Evolutionary conservation across 805 yeast species (phyloP).

Genomic region (Candida railenensis): DNA sequence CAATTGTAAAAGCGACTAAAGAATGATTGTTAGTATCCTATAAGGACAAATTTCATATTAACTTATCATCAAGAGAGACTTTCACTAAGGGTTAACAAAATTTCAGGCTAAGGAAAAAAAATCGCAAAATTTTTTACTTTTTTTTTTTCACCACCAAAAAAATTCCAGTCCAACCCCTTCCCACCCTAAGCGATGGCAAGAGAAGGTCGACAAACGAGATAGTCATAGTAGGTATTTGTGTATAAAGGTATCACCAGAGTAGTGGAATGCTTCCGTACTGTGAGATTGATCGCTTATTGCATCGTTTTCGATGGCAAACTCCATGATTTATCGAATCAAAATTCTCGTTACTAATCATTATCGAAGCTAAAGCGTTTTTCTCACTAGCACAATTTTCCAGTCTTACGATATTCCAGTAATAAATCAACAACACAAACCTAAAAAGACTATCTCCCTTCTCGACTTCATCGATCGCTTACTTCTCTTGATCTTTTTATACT

Average conservation of each 20-base stretch:
- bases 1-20: conserved; percentile 51
- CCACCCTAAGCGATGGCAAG: not conserved
- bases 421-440: not conserved
- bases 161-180: not conserved
- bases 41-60: no score
- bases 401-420: not conserved
- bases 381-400: not conserved
- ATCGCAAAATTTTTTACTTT: not conserved
- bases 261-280: not conserved
- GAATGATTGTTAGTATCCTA: conserved; percentile 30
- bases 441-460: not conserved
- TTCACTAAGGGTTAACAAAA: not conserved
- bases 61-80: no score
- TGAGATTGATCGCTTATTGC: not conserved
- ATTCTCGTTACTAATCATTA: not conserved
- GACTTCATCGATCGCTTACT: not conserved
- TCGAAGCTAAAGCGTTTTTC: no score
- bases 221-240: not conserved
- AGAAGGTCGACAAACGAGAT: not conserved
- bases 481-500: not conserved
- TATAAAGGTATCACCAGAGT: not conserved
- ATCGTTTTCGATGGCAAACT: not conserved
- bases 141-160: no score
- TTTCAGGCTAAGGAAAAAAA: not conserved
- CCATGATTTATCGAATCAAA: not conserved